Evolutionary conservation across 2,329 filamentous ascomycete species (phyloP), one percentile per base, ranked within the genome.

Genomic region (Trichophyton equinum): DNA sequence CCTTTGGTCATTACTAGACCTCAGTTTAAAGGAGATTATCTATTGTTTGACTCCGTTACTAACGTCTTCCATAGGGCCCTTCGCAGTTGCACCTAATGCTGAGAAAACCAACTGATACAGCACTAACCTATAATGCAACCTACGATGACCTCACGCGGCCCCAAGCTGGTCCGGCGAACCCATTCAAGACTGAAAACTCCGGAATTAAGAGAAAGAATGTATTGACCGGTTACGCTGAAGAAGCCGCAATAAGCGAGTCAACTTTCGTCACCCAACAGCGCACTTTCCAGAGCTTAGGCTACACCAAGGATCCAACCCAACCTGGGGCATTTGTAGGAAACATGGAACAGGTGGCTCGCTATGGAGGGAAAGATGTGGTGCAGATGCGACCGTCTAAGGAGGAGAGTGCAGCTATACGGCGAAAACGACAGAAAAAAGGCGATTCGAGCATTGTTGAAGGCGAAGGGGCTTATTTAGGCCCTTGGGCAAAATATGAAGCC

Each of bases 261-360:
- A 91, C 89, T 0, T 99, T 99, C 72, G 85, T 89, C 67, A 84
- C 83, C 69, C 91, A 94, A 65, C 91, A 96, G 71, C 86, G 90
- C 61, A 91, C 90, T 1, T 82, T 94, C 63, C 86, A 92, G 71
- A 82, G 87, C 64, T 66, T 80, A 53, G 79, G 79, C 2, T 81
- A 81, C 67, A 76, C 83, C 68, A 73, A 75, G 65, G 76, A 80
- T 63, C 78, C 78, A 9, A 74, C 70, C 20, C 63, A 70, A 30
- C 73, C 75, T 15, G 76, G 73, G 11, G 70, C 74, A 22, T 76
- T 75, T 63, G 72, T 80, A 3, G 72, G 86, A 75, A 65, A 80
- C 61, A 71, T 79, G 58, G 72, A 74, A 4, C 75, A 73, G 42
- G 75, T 72, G 8, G 73, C 75, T 25, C 72, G 74, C 58, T 75